These are phyloP conservation scores for Cyberlindnera petersonii DNA, from an alignment of 805 yeast species.

Conservation along the genomic window DNA sequence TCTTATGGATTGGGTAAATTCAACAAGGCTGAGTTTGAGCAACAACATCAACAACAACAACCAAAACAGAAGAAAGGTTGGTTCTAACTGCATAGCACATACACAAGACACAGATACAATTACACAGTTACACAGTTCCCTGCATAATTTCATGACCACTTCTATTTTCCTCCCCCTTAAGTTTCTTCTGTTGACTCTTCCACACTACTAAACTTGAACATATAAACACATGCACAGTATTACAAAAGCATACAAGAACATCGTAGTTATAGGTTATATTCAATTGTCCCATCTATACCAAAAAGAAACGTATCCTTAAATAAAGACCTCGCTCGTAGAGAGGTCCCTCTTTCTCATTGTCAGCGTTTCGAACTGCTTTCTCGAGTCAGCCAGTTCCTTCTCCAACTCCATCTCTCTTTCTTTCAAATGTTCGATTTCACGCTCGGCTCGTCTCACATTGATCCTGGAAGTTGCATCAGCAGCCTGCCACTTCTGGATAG, in stretches of 20 bases:
- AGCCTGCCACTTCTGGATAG: constrained; percentile 39
- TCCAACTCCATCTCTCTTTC: constrained; percentile 51
- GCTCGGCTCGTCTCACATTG: constrained; percentile 43
- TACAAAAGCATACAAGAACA: not conserved
- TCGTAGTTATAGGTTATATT: not conserved
- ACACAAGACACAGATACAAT: not conserved
- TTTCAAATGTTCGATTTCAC: constrained; percentile 54
- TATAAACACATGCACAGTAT: not conserved
- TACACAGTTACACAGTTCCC: not conserved
- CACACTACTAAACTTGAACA: not conserved
- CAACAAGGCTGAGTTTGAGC: constrained; percentile 1
- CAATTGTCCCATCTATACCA: not conserved
- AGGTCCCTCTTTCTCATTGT: constrained; percentile 20
- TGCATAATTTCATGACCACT: constrained; percentile 2
- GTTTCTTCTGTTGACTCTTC: no score
- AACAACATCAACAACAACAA: constrained; percentile 3
- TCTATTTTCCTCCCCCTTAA: no score
- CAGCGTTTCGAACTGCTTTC: constrained; percentile 33
- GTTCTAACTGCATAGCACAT: no score
- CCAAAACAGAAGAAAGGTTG: constrained; percentile 21
- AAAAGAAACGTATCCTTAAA: constrained; percentile 14
- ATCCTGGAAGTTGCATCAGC: constrained; percentile 43
- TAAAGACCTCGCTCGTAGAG: constrained; percentile 26
- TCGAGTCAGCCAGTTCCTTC: constrained; percentile 56
- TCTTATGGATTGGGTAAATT: constrained; percentile 58